Base-by-base conservation (phyloP, 495 filamentous ascomycete genomes). In the Daldinia vernicosa region DNA sequence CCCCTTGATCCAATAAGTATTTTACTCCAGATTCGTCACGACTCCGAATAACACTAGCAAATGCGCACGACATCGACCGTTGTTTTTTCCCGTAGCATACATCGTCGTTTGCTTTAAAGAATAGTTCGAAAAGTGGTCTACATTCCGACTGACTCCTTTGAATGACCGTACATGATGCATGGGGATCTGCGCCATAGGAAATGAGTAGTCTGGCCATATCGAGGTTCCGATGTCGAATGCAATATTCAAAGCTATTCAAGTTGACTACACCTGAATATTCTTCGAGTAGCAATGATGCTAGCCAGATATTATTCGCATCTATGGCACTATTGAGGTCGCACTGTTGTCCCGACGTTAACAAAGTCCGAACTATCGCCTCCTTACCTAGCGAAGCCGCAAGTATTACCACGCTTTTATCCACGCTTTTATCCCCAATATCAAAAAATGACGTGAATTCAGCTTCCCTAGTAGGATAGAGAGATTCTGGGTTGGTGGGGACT, bases 251-350 rank as follows among this genome's bases (percentile, higher is more conserved):
- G 37, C 4, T 40, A n/a, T 33, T 0, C 3, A 0, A 1, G 32
- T 33, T 12, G 32, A 12, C 0, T 12, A 12, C 2, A 12, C 5
- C 9, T 35, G 3, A 4, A 35, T 40, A 6, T 40, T 17, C 5
- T 4, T 17, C 37, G 15, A 40, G 15, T 17, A 40, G 4, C 14
- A 17, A 15, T 7, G 37, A 40, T 7, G 37, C 2, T 40, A 40
- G n/a, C 14, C 14, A 15, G 6, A 40, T 17, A 17, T 40, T 17
- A 40, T 40, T 40, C 6, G 14, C 6, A 0, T 40, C 2, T 7
- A 17, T 17, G 5, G 37, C 37, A 1, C 0, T 2, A 0, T 0
- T 0, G 15, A 17, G 4, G 1, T 17, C 4, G 37, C 0, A 6
- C n/a, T 17, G 0, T 6, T 2, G 14, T 17, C 37, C 37, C 8